Conservation (phyloP, 192 early-diverging fungal species). For the Podila clonocystis region DNA sequence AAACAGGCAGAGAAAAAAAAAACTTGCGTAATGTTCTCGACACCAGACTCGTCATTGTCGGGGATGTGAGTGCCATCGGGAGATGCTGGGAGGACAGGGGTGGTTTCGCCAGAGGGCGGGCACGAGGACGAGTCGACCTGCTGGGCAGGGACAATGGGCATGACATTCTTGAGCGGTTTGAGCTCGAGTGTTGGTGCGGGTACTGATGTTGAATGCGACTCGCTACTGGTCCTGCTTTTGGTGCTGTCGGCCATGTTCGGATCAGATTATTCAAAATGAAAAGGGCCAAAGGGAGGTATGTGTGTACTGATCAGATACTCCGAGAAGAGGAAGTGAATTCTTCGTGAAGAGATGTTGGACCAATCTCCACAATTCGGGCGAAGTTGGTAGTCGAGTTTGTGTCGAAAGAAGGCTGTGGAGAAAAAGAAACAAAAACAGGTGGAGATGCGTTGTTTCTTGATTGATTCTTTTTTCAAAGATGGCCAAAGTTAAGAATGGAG, state of each 20-base stretch:
- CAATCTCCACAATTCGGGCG: conserved; percentile 1
- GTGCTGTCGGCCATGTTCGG: neutral
- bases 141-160: conserved; percentile 49
- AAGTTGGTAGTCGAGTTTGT: neutral
- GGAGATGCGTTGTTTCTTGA: no score
- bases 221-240: neutral
- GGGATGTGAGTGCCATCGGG: neutral
- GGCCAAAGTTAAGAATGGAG: no score
- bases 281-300: neutral
- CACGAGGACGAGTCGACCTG: conserved; percentile 37
- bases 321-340: no score
- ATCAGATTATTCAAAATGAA: neutral
- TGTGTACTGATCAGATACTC: neutral
- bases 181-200: conserved; percentile 16
- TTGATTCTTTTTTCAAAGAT: no score
- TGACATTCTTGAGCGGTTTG: conserved; percentile 47
- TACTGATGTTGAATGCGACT: neutral
- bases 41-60: conserved; percentile 49
- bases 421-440: no score
- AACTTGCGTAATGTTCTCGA: conserved; percentile 49
- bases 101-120: conserved; percentile 21
- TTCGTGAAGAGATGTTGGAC: neutral
- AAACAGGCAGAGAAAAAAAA: neutral
- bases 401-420: neutral
- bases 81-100: neutral